Percentiles rank a stretch among this genome's conserved stretches.
phyloP scores from a whole-genome alignment of 2,329 filamentous ascomycete genomes.

The Fusarium ramigenum region DNA sequence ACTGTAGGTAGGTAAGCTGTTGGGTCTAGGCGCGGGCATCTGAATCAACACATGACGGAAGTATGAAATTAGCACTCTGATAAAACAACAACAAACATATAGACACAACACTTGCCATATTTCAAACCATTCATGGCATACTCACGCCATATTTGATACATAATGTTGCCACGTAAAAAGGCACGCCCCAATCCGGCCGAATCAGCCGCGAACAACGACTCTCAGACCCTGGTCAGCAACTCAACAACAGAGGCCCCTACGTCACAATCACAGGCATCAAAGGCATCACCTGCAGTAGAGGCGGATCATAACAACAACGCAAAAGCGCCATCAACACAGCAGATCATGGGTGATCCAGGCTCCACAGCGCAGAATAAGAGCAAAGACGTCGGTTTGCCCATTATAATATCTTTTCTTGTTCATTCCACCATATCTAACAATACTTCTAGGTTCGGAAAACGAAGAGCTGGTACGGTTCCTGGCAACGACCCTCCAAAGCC shows the following conservation, averaged over 20 bases:
- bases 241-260: conserved; percentile 36
- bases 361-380: conserved; percentile 10
- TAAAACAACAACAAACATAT: conserved; percentile 19
- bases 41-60: conserved; percentile 35
- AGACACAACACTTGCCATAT: background rate
- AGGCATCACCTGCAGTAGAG: conserved; percentile 34
- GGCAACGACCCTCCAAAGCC: conserved; percentile 65
- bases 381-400: conserved; percentile 23
- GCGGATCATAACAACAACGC: conserved; percentile 21
- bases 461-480: conserved; percentile 71
- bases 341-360: conserved; percentile 21
- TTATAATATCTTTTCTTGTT: background rate
- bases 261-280: conserved; percentile 42
- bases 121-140: conserved; percentile 11
- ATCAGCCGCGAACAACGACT: conserved; percentile 24
- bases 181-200: conserved; percentile 44
- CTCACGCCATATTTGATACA: background rate
- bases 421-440: conserved; percentile 2
- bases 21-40: conserved; percentile 20
- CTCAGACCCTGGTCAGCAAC: conserved; percentile 23
- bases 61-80: conserved; percentile 15
- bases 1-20: background rate
- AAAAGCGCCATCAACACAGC: conserved; percentile 25
- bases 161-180: conserved; percentile 49
- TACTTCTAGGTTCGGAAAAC: conserved; percentile 58